Percentiles rank a stretch among this genome's conserved stretches.
Evolutionary conservation across 331 rosid genomes (phyloP).

Genomic region (Saraca asoca): DNA sequence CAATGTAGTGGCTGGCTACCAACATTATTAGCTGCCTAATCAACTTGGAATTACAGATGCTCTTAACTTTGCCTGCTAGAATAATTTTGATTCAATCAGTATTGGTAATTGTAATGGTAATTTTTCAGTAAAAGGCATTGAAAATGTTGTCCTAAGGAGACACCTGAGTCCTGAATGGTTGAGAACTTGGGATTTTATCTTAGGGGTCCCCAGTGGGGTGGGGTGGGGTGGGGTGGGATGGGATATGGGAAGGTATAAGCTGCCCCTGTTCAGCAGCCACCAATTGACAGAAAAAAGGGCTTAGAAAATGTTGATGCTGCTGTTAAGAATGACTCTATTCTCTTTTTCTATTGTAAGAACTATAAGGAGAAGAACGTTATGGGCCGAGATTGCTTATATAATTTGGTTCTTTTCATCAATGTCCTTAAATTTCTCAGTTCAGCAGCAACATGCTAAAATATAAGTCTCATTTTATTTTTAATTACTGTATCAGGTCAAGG

Average conservation of each 20-base stretch:
- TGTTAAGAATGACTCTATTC: background rate
- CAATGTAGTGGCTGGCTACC: conserved; percentile 2
- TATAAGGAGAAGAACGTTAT: conserved; percentile 15
- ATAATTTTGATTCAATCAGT: background rate
- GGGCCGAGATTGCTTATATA: background rate
- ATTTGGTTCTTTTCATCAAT: background rate
- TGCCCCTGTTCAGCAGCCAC: background rate
- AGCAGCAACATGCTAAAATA: conserved; percentile 3
- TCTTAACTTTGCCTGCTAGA: background rate
- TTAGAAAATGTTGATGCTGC: conserved; percentile 17
- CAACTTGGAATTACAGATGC: background rate
- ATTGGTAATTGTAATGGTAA: background rate
- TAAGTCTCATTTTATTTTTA: conserved; percentile 3
- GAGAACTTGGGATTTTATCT: too few species aligned
- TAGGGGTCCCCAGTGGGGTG: too few species aligned
- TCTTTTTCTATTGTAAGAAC: conserved; percentile 12
- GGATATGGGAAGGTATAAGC: too few species aligned
- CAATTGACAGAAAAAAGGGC: too few species aligned
- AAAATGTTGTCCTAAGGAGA: too few species aligned
- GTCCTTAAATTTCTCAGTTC: conserved; percentile 17
- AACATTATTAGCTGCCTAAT: background rate
- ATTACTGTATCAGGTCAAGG: conserved; percentile 55
- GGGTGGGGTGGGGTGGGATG: too few species aligned
- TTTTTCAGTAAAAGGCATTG: background rate
- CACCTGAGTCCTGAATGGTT: too few species aligned